A percentile compares a stretch with the other conserved stretches of the same genome.
Evolutionary conservation across 2,329 filamentous ascomycete species (phyloP).

Genomic region (Nakataea oryzae): DNA sequence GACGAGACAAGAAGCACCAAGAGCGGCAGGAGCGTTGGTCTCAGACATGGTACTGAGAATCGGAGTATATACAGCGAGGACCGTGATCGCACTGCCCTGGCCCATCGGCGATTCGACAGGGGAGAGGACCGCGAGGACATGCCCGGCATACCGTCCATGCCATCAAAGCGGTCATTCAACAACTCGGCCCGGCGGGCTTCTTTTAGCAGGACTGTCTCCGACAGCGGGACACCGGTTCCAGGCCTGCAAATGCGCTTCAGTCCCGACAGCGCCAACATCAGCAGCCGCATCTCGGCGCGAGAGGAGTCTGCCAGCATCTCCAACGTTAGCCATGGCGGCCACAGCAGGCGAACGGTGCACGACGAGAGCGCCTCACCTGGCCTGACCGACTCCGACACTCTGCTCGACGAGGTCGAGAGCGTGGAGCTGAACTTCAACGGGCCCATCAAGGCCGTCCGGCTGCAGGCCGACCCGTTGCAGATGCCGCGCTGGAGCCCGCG

Average conservation of each 20-base stretch:
- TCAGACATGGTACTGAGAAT: neutral
- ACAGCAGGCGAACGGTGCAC: slow-evolving; percentile 2
- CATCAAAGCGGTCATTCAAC: slow-evolving; percentile 5
- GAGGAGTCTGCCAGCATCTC: slow-evolving; percentile 11
- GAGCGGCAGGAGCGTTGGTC: neutral
- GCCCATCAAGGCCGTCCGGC: slow-evolving; percentile 30
- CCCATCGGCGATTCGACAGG: neutral
- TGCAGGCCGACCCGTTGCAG: slow-evolving; percentile 36
- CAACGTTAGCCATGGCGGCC: neutral
- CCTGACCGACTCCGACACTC: slow-evolving; percentile 21
- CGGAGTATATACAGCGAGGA: neutral
- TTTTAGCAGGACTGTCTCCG: slow-evolving; percentile 13
- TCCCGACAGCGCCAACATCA: slow-evolving; percentile 4
- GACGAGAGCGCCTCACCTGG: slow-evolving; percentile 17
- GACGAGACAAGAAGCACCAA: neutral
- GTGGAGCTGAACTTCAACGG: slow-evolving; percentile 27
- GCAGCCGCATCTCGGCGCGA: slow-evolving; percentile 16
- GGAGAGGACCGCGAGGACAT: neutral
- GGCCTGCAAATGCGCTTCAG: neutral
- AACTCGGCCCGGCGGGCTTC: slow-evolving; percentile 12
- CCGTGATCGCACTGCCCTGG: neutral
- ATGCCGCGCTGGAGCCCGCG: slow-evolving; percentile 43
- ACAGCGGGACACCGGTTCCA: neutral
- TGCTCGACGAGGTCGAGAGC: slow-evolving; percentile 22
- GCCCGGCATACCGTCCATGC: neutral